Evolutionary conservation across 2,329 filamentous ascomycete genomes (phyloP), one percentile per base, ranked within the genome.

Genomic region (Exophiala mesophila): DNA sequence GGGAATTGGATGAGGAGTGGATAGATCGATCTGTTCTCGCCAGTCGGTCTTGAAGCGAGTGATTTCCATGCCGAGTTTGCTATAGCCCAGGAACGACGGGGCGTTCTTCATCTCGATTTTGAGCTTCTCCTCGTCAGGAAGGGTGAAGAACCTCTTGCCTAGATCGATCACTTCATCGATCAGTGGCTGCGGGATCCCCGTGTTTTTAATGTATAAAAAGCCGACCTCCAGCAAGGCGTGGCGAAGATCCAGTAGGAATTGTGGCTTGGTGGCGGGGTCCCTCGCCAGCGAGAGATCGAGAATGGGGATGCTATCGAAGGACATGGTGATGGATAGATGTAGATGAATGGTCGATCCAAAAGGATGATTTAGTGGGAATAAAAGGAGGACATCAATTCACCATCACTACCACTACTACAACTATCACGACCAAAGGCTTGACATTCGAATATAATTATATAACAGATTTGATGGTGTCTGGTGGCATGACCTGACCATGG

Each of bases 21-120:
- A 87, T 38, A 94, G 75, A 63, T 94, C 88, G 49, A 94, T 82
- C 61, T 94, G 88, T 62, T 94, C 88, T 38, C 88, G 76, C 69
- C 88, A 84, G 65, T 94, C 88, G 55, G 78, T 74, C 36, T 77
- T 75, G 52, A 82, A 79, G 15, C 85, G 85, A 3, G 88, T 94
- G 57, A 76, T 76, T 57, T 78, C 73, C 54, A 73, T 74, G 45
- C 73, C 72, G 29, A 76, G 63, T 63, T 69, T 60, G 51, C 59
- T 62, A 53, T 59, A 64, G 31, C 61, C 61, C 13, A 87, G 70
- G 63, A 87, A 87, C 6, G 80, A 84, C 3, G 77, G 73, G 2
- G 80, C 80, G 54, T 84, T 84, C 58, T 83, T 83, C 82, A 85
- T 85, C 59, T 85, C 80, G 54, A 84, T 78, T 53, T 75, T 59